A percentile compares a stretch with the other conserved stretches of the same genome.
Conservation (phyloP, 2,329 filamentous ascomycete genomes). For the Aspergillus vadensis region DNA sequence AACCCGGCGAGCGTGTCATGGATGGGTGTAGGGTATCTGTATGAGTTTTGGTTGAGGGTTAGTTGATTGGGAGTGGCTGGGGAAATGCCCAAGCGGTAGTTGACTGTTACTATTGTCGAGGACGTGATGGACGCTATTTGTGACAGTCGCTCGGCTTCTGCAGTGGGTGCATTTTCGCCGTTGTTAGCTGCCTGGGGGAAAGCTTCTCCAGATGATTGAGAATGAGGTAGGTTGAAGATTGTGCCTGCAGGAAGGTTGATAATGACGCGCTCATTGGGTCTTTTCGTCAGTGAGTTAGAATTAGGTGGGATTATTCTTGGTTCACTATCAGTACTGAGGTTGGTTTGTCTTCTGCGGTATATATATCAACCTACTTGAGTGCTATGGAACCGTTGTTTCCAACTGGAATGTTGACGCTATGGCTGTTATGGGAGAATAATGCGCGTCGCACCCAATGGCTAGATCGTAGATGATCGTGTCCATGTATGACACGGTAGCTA, state of each 20-base stretch:
- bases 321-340: neutral
- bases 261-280: constrained; percentile 32
- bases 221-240: constrained; percentile 20
- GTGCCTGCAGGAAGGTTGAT: constrained; percentile 43
- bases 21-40: constrained; percentile 40
- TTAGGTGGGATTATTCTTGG: constrained; percentile 26
- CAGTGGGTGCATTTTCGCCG: neutral
- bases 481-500: too few species aligned
- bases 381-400: neutral
- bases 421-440: neutral
- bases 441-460: neutral
- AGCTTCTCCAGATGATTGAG: neutral
- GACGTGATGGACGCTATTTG: constrained; percentile 33
- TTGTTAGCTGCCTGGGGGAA: constrained; percentile 1
- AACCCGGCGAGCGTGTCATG: constrained; percentile 44
- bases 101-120: constrained; percentile 43
- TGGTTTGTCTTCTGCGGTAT: neutral
- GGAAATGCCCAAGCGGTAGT: constrained; percentile 41
- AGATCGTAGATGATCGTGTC: neutral
- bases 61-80: neutral
- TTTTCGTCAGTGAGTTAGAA: neutral
- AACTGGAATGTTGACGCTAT: neutral
- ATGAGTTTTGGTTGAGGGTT: constrained; percentile 4
- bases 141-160: constrained; percentile 6
- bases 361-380: neutral